These are phyloP conservation scores for Aureobasidium sp. DNA, from an alignment of 2,329 filamentous ascomycete species.

Conservation along the genomic window DNA sequence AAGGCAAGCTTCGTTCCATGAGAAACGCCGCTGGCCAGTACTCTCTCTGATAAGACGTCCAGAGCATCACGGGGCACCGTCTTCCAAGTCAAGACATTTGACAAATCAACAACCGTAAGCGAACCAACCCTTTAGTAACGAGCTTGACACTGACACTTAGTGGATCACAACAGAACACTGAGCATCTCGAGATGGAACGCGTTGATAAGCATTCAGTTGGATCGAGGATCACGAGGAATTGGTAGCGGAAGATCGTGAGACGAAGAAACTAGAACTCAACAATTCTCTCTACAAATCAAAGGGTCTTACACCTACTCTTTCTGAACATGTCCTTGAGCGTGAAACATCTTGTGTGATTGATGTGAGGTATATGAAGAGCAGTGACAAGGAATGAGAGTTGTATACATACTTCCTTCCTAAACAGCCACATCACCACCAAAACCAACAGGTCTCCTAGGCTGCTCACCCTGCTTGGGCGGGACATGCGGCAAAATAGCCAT, in stretches of 20 bases:
- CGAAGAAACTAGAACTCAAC: too few relatives aligned
- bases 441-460: conserved; percentile 67
- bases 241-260: not conserved
- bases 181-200: not conserved
- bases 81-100: too few relatives aligned
- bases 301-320: not conserved
- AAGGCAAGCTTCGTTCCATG: too few relatives aligned
- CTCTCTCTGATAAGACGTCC: too few relatives aligned
- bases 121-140: too few relatives aligned
- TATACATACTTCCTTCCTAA: not conserved
- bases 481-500: conserved; percentile 70
- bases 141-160: not conserved
- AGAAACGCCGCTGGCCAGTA: too few relatives aligned
- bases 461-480: conserved; percentile 50
- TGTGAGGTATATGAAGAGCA: not conserved
- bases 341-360: not conserved
- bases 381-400: not conserved
- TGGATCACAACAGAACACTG: not conserved
- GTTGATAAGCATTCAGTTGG: not conserved
- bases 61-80: too few relatives aligned
- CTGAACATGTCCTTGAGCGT: not conserved
- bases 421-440: conserved; percentile 62
- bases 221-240: not conserved
- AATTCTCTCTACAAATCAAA: too few relatives aligned
- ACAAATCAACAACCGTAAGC: too few relatives aligned